Base-by-base conservation (phyloP, 148 eudicot genomes). In the Rhododendron mucronatum region DNA sequence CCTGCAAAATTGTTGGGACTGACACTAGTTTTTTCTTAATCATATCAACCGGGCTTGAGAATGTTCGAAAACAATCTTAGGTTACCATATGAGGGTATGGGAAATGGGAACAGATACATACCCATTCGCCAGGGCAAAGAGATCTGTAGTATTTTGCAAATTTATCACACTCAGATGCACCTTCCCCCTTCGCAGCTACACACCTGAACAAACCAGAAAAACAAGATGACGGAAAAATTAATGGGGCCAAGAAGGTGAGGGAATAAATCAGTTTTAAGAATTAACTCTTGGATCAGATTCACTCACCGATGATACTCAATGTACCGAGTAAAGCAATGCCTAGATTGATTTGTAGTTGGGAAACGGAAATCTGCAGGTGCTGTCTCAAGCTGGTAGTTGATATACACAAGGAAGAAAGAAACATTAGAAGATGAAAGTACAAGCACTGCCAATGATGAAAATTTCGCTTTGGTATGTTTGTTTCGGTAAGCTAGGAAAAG, bases 341-440 rank as follows among this genome's bases (percentile, higher is more conserved):
- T 92, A 67, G 95, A 91, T 86, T 96, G 99, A 91, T 96, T 96
- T 9, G 99, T 96, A 57, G 99, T 96, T 30, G 98, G 99, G 92
- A 96, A 96, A 67, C 98, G 97, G 78, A 91, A 96, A 89, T 96
- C 99, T 75, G 95, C 98, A 73, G 99, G 99, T 82, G 98, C 98
- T 73, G 98, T 96, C 89, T 94, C 99, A 86, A 96, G 92, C 98
- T 95, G 87, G 76, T 55, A 61, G 8, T 55, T 71, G 45, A 82
- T 61, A 8, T 41, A 55, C 75, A 82, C 47, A 85, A 73, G 5
- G 39, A 28, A 55, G 13, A 65, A 57, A 33, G 87, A 80, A 88
- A 81, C 82, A 73, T 45, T 73, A 45, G 81, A 47, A 83, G 67
- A 23, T 5, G 57, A 69, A 67, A 84, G 87, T 45, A 87, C 3